A percentile compares a stretch with the other conserved stretches of the same genome.
These are phyloP conservation scores for Penicillium italicum DNA, from an alignment of 2,329 filamentous ascomycete genomes.

Conservation along the genomic window DNA sequence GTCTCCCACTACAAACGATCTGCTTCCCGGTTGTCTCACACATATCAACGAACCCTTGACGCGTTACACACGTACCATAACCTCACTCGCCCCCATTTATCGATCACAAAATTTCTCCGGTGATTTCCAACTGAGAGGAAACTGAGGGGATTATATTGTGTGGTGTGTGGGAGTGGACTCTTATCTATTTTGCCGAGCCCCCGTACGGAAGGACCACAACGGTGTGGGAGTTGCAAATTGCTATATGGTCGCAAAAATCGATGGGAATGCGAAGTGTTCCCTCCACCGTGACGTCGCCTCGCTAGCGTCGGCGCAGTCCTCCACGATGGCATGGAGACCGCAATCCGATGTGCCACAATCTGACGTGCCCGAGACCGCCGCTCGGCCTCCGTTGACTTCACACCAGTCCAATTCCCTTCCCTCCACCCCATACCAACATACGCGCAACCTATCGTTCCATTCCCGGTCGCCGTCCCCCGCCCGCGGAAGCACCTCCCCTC, in stretches of 20 bases:
- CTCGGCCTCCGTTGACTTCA: slow-evolving; percentile 52
- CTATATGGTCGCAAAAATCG: slow-evolving; percentile 42
- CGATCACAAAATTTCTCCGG: neutral
- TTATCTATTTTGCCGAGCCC: slow-evolving; percentile 11
- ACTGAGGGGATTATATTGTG: slow-evolving; percentile 7
- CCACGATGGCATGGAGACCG: slow-evolving; percentile 43
- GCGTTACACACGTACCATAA: neutral
- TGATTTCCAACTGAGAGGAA: slow-evolving; percentile 1
- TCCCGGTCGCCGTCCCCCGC: slow-evolving; percentile 79
- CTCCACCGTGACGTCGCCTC: slow-evolving; percentile 42
- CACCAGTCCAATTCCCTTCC: slow-evolving; percentile 86
- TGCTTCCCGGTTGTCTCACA: neutral
- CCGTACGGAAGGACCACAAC: slow-evolving; percentile 17
- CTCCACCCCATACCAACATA: slow-evolving; percentile 86
- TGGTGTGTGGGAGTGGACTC: slow-evolving; percentile 10
- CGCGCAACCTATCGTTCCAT: slow-evolving; percentile 74
- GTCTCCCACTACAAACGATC: slow-evolving; percentile 4
- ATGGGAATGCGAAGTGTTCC: slow-evolving; percentile 43
- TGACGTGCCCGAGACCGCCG: slow-evolving; percentile 35
- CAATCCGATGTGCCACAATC: slow-evolving; percentile 29
- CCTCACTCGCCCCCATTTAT: neutral
- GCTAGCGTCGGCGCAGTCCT: slow-evolving; percentile 40
- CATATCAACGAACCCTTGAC: slow-evolving; percentile 2
- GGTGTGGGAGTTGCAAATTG: slow-evolving; percentile 30
- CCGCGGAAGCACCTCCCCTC: slow-evolving; percentile 74